A percentile compares a stretch with the other conserved stretches of the same genome.
phyloP scores from a whole-genome alignment of 345 rosid species.

The Moricandia moricandioides region DNA sequence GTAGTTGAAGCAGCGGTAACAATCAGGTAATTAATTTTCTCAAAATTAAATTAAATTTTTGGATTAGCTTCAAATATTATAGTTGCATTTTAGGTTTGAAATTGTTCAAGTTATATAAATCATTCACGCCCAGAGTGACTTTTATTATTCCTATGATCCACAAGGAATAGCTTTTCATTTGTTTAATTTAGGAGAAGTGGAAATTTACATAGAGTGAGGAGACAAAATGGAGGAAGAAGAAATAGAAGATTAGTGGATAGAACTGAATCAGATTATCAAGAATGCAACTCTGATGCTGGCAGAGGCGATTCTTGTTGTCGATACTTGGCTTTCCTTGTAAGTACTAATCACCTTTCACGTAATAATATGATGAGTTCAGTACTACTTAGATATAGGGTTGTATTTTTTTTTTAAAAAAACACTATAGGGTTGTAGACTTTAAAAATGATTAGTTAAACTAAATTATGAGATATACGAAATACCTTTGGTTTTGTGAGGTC shows the following conservation, averaged over 20 bases:
- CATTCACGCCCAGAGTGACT: not conserved
- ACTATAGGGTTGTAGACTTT: not conserved
- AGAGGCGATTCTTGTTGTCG: slow-evolving; percentile 57
- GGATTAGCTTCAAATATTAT: not conserved
- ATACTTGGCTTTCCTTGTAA: slow-evolving; percentile 57
- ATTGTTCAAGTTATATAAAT: not conserved
- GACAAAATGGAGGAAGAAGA: slow-evolving; percentile 29
- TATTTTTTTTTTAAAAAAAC: too few relatives aligned
- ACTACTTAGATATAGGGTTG: not conserved
- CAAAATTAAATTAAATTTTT: not conserved
- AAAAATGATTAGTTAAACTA: slow-evolving; percentile 8
- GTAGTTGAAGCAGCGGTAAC: slow-evolving; percentile 50
- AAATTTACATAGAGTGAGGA: slow-evolving; percentile 45
- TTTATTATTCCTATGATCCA: not conserved
- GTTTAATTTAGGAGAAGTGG: slow-evolving; percentile 45
- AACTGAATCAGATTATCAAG: slow-evolving; percentile 23
- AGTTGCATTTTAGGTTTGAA: not conserved
- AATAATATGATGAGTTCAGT: not conserved
- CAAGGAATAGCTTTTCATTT: not conserved
- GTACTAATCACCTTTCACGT: slow-evolving; percentile 22
- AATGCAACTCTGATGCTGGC: slow-evolving; percentile 46
- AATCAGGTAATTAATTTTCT: slow-evolving; percentile 47
- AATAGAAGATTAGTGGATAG: slow-evolving; percentile 16
- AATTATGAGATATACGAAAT: not conserved
- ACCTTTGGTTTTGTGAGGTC: slow-evolving; percentile 11